A percentile compares a stretch with the other conserved stretches of the same genome.
Evolutionary conservation across 768 basidiomycete genomes (phyloP).

Genomic region (Collybia mongolica): DNA sequence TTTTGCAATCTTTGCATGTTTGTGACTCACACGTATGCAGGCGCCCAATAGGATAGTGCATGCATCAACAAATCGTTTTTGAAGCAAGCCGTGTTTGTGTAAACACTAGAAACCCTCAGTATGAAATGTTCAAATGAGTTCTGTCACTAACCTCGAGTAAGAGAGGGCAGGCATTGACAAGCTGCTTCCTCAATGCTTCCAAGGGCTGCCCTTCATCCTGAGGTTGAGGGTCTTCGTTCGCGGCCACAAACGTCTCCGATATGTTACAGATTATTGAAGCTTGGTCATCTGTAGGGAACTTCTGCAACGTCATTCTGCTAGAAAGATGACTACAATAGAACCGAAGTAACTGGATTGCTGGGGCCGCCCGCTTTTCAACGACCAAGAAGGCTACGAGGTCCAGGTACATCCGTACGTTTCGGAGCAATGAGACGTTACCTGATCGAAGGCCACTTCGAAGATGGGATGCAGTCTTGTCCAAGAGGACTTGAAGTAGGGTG

Average conservation of each 20-base stretch:
- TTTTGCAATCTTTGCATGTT: not conserved
- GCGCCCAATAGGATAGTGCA: slow-evolving; percentile 42
- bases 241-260: slow-evolving; percentile 40
- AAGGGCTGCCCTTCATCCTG: slow-evolving; percentile 25
- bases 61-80: slow-evolving; percentile 30
- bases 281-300: slow-evolving; percentile 41
- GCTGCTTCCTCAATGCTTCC: slow-evolving; percentile 39
- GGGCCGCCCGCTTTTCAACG: slow-evolving; percentile 37
- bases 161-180: slow-evolving; percentile 48
- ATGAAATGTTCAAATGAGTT: too few relatives aligned
- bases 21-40: slow-evolving; percentile 35
- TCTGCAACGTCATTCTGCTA: slow-evolving; percentile 46
- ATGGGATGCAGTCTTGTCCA: slow-evolving; percentile 13
- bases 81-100: slow-evolving; percentile 7
- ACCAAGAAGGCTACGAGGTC: slow-evolving; percentile 43
- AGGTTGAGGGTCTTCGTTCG: slow-evolving; percentile 27
- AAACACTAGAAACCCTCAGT: too few relatives aligned
- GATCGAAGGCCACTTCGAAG: slow-evolving; percentile 11
- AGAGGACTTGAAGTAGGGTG: slow-evolving; percentile 30
- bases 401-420: slow-evolving; percentile 40
- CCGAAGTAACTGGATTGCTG: slow-evolving; percentile 46
- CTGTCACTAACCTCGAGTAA: slow-evolving; percentile 43
- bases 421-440: slow-evolving; percentile 29
- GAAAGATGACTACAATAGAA: slow-evolving; percentile 47
- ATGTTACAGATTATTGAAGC: slow-evolving; percentile 44